A percentile compares a stretch with the other conserved stretches of the same genome.
Conservation (phyloP, 306 rosid species). For the Pyrus betulifolia region DNA sequence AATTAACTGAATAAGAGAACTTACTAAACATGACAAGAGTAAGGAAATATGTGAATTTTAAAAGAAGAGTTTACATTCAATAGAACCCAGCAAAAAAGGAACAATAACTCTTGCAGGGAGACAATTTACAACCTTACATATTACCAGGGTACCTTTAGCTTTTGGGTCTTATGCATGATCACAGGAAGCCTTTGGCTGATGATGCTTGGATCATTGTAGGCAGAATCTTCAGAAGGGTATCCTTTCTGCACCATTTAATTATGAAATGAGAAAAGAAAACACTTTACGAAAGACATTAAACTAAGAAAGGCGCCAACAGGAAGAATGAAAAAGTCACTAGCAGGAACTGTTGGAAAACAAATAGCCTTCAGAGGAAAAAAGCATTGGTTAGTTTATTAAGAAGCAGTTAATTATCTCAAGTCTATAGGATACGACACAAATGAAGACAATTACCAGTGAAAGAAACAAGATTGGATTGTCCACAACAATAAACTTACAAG, state of each 20-base stretch:
- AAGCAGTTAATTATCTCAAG: neutral
- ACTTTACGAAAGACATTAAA: neutral
- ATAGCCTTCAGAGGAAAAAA: neutral
- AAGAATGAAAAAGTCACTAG: neutral
- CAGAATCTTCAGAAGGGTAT: constrained; percentile 65
- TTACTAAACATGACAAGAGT: neutral
- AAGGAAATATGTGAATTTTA: neutral
- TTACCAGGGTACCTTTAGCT: constrained; percentile 51
- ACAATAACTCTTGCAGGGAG: constrained; percentile 16
- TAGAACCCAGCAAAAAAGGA: constrained; percentile 16
- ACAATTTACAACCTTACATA: constrained; percentile 40
- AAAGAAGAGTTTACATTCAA: constrained; percentile 4
- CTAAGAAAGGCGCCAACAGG: neutral
- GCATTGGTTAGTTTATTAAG: neutral
- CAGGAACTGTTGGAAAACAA: neutral
- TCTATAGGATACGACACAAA: neutral
- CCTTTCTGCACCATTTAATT: constrained; percentile 60
- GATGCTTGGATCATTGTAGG: constrained; percentile 71
- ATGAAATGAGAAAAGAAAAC: constrained; percentile 17
- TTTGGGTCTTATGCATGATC: constrained; percentile 54
- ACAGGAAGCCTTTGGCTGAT: constrained; percentile 75
- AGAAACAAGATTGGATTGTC: too few relatives aligned
- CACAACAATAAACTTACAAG: neutral
- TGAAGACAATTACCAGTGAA: neutral
- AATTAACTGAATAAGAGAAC: neutral